These are phyloP conservation scores for Quercus engelmannii DNA, from an alignment of 306 rosid genomes.

Conservation along the genomic window DNA sequence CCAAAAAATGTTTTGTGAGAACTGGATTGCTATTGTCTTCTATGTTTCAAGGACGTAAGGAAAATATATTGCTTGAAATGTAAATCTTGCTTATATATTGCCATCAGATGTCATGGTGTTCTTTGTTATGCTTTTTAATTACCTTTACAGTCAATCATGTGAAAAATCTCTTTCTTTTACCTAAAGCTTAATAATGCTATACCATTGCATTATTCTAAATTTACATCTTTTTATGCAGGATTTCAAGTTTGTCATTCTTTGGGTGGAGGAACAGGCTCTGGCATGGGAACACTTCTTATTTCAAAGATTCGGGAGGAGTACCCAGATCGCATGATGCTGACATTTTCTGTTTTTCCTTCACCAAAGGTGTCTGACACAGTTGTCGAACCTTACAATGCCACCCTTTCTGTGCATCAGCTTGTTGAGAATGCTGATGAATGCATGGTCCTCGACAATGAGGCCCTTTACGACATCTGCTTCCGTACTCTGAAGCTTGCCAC, in stretches of 20 bases:
- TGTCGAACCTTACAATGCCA: conserved; percentile 56
- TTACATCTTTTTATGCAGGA: conserved; percentile 15
- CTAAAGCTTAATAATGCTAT: background rate
- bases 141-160: background rate
- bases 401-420: conserved; percentile 53
- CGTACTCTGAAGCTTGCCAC: conserved; percentile 49
- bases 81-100: background rate
- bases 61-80: background rate
- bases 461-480: conserved; percentile 52
- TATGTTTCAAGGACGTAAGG: background rate
- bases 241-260: conserved; percentile 57
- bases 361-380: conserved; percentile 55
- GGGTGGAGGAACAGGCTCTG: conserved; percentile 61
- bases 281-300: conserved; percentile 58
- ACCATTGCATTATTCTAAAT: background rate
- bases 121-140: background rate
- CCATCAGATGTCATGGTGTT: background rate
- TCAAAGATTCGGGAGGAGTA: conserved; percentile 58
- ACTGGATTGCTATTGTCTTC: background rate
- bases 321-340: conserved; percentile 61
- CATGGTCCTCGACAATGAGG: conserved; percentile 57
- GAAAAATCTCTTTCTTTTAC: background rate
- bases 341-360: conserved; percentile 54
- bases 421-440: conserved; percentile 56
- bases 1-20: background rate